Percentiles rank a stretch among this genome's conserved stretches.
Evolutionary conservation across 2,329 filamentous ascomycete species (phyloP).

Genomic region (Penicillium aurantiogriseum): DNA sequence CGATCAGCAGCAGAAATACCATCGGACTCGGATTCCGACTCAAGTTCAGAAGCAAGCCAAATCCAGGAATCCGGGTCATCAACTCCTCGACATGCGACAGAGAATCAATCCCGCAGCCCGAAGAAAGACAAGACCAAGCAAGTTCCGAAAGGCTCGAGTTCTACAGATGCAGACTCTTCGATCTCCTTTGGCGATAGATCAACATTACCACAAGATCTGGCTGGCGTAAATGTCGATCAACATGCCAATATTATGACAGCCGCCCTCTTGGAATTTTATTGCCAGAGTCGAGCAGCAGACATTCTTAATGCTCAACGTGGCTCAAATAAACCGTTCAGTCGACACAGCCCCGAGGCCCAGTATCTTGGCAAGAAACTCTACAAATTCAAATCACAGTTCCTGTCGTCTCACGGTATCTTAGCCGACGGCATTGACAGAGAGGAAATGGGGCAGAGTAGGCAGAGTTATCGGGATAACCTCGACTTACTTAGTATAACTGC

Average conservation of each 20-base stretch:
- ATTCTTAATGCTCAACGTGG: constrained; percentile 43
- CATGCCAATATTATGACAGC: constrained; percentile 45
- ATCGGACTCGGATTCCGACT: constrained; percentile 35
- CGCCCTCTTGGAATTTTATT: constrained; percentile 48
- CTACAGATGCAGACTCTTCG: constrained; percentile 17
- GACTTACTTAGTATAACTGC: constrained; percentile 41
- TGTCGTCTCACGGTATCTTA: constrained; percentile 44
- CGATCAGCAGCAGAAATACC: constrained; percentile 39
- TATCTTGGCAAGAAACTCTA: constrained; percentile 45
- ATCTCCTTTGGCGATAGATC: constrained; percentile 21
- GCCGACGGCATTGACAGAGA: constrained; percentile 42
- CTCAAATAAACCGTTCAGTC: constrained; percentile 36
- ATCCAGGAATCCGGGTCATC: constrained; percentile 9
- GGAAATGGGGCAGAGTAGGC: constrained; percentile 34
- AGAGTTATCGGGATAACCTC: constrained; percentile 45
- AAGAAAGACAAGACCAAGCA: constrained; percentile 8
- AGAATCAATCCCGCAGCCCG: background rate
- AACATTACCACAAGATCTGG: constrained; percentile 21
- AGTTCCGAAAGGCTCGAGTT: background rate
- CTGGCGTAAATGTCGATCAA: constrained; percentile 35
- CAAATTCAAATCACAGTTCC: constrained; percentile 42
- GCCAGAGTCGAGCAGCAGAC: constrained; percentile 44
- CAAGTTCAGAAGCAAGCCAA: constrained; percentile 27
- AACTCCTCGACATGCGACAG: constrained; percentile 1
- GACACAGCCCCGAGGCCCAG: constrained; percentile 44